Evolutionary conservation across 345 rosid species (phyloP).

Genomic region (Garcia nutans): DNA sequence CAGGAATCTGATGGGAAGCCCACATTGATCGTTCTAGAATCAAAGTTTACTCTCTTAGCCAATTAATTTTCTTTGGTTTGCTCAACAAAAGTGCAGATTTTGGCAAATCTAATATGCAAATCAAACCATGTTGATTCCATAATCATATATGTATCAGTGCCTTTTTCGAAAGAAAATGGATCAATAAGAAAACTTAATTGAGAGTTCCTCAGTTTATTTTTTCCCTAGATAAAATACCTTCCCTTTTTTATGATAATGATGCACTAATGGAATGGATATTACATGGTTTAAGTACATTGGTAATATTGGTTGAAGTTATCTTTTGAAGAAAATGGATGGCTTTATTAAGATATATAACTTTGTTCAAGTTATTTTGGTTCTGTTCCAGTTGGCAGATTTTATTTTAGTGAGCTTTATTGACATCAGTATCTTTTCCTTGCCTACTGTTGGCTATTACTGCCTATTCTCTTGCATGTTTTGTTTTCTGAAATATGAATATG

Average conservation of each 20-base stretch:
- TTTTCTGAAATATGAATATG: conserved; percentile 8
- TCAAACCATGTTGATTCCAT: no score
- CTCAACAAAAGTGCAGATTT: no score
- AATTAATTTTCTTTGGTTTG: no score
- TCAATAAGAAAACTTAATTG: no score
- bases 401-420: background rate
- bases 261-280: background rate
- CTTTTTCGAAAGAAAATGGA: no score
- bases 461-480: background rate
- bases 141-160: no score
- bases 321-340: background rate
- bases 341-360: background rate
- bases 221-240: no score
- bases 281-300: background rate
- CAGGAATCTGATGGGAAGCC: no score
- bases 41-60: no score
- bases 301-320: background rate
- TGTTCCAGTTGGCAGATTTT: background rate
- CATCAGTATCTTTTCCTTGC: background rate
- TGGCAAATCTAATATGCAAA: no score
- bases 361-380: background rate
- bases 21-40: no score
- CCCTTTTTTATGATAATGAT: background rate
- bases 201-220: no score
- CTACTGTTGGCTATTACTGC: conserved; percentile 5